Conservation (phyloP, 768 basidiomycete genomes). For the Psilocybe azurescens region DNA sequence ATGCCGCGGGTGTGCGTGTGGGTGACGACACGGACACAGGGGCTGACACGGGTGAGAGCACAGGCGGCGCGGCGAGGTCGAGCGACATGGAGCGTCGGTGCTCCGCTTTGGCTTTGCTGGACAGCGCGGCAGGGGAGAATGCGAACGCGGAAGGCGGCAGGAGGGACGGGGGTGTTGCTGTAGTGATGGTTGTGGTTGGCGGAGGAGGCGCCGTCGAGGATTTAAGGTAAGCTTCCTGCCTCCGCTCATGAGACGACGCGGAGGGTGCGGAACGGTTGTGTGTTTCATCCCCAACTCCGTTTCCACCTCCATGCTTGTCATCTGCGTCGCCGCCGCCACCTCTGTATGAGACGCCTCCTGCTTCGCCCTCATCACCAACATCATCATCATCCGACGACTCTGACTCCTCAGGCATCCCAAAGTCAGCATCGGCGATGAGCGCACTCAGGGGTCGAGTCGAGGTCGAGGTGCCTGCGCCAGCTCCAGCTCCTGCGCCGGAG, state of each 20-base stretch:
- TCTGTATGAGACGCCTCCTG: neutral
- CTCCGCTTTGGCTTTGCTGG: neutral
- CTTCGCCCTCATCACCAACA: too few relatives aligned
- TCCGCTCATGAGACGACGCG: neutral
- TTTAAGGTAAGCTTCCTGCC: too few relatives aligned
- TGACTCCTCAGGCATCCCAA: slow-evolving; percentile 59
- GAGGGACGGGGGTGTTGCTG: neutral
- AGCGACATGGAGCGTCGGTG: slow-evolving; percentile 32
- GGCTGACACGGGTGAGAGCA: too few relatives aligned
- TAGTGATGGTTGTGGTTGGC: too few relatives aligned
- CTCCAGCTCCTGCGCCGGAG: too few relatives aligned
- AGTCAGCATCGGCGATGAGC: slow-evolving; percentile 70
- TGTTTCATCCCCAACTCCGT: too few relatives aligned
- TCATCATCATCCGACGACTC: neutral
- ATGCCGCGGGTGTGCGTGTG: too few relatives aligned
- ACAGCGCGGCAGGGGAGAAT: too few relatives aligned
- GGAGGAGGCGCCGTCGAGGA: too few relatives aligned
- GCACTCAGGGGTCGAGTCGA: slow-evolving; percentile 68
- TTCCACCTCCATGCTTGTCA: too few relatives aligned
- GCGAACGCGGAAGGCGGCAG: too few relatives aligned
- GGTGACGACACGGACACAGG: too few relatives aligned
- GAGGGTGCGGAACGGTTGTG: neutral
- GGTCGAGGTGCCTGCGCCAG: slow-evolving; percentile 26
- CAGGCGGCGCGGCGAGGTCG: neutral
- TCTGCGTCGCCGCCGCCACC: neutral